phyloP scores from a whole-genome alignment of 495 filamentous ascomycete genomes.

The Apiosordaria backusii region DNA sequence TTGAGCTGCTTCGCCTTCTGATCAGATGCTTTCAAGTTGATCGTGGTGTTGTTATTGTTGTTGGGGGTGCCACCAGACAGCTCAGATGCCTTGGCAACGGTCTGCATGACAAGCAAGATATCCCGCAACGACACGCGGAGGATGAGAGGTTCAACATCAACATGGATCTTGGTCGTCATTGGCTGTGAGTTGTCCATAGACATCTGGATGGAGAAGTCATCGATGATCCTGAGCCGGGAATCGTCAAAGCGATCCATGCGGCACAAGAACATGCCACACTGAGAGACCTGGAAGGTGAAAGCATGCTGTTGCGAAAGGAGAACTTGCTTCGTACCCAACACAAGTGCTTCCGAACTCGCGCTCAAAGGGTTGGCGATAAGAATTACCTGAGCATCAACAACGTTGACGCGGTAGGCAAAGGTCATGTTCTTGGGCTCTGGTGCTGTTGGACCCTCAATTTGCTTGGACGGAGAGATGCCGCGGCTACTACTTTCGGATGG shows the following conservation, averaged over 20 bases:
- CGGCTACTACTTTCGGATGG: slow-evolving; percentile 27
- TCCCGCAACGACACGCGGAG: slow-evolving; percentile 88
- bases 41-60: slow-evolving; percentile 21
- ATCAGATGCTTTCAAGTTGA: slow-evolving; percentile 41
- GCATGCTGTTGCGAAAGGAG: slow-evolving; percentile 92
- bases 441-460: slow-evolving; percentile 13
- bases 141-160: slow-evolving; percentile 90
- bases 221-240: slow-evolving; percentile 80
- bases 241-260: slow-evolving; percentile 96
- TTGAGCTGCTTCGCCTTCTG: slow-evolving; percentile 67
- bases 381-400: slow-evolving; percentile 94
- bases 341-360: slow-evolving; percentile 88
- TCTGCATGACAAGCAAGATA: slow-evolving; percentile 89
- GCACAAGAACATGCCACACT: slow-evolving; percentile 97
- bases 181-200: slow-evolving; percentile 79
- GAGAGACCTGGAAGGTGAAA: slow-evolving; percentile 82
- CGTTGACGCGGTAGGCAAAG: slow-evolving; percentile 85
- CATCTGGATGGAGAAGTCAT: slow-evolving; percentile 89
- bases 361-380: slow-evolving; percentile 91
- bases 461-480: slow-evolving; percentile 7
- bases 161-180: slow-evolving; percentile 70
- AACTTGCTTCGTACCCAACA: slow-evolving; percentile 89
- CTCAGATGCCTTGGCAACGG: slow-evolving; percentile 87
- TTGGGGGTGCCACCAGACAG: slow-evolving; percentile 62
- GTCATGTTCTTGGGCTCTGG: slow-evolving; percentile 54